Evolutionary conservation across 371 early-diverging fungal genomes (phyloP), one percentile per base, ranked within the genome.

Genomic region (Apophysomyces trapeziformis): DNA sequence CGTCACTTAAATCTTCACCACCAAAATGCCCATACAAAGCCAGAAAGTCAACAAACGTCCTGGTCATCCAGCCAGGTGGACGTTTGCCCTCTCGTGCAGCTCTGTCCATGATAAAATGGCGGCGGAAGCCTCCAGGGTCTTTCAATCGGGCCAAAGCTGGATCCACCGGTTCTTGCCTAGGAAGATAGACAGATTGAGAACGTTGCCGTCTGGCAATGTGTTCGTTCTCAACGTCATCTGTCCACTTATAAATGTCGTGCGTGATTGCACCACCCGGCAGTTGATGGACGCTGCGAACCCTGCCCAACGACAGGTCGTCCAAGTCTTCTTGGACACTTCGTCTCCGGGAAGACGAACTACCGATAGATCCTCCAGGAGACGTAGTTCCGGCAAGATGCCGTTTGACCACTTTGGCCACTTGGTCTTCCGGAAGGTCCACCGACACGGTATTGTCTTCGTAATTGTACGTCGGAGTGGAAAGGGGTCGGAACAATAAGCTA

Each of bases 1-100:
- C 94, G 59, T 92, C 92, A 50, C 94, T 93, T 54, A 91, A 85
- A 70, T 94, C 93, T 69, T 95, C 97, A 64, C 97, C 98, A 39
- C 95, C 98, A 82, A 95, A 98, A 75, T 94, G 94, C 35, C 96
- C 96, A 69, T 93, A 97, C 68, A 98, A 77, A 32, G 91, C 92
- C 65, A 98, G 82, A 68, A 96, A 97, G 70, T 97, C 97, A 43
- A 96, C 90, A 86, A 96, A 98, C 64, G 90, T 92, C 43, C 86
- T 77, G 1, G 97, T 94, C 64, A 95, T 77, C 61, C 91, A 83
- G 60, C 84, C 84, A 57, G 89, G 83, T 13, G 87, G 88, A 11
- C 79, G 73, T 37, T 83, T 86, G 18, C 93, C 93, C 61, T 85
- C 74, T 54, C 79, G 79, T 35, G 77, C 81, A 32, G 95, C 95